These are phyloP conservation scores for Cercophora scortea DNA, from an alignment of 495 filamentous ascomycete genomes.

Conservation along the genomic window DNA sequence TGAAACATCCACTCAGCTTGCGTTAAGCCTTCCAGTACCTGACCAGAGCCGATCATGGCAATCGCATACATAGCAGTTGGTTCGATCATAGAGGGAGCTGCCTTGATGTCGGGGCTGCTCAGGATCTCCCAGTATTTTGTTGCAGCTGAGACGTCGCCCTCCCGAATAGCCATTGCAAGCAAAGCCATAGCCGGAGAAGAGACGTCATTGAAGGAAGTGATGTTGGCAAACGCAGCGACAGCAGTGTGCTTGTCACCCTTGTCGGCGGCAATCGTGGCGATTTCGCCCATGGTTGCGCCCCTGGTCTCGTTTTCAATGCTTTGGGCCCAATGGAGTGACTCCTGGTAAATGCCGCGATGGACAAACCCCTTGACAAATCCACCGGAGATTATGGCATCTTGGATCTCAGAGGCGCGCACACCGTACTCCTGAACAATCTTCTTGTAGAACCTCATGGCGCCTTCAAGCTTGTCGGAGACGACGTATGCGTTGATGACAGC, in stretches of 20 bases:
- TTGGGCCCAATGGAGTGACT: conserved; percentile 61
- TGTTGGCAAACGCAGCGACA: conserved; percentile 53
- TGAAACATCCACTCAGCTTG: conserved; percentile 77
- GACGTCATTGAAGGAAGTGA: conserved; percentile 44
- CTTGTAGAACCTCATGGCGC: conserved; percentile 73
- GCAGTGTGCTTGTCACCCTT: conserved; percentile 63
- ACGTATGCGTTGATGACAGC: conserved; percentile 82
- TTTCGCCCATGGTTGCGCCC: conserved; percentile 29
- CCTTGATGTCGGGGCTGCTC: conserved; percentile 46
- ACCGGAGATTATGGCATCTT: conserved; percentile 59
- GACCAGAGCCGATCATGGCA: conserved; percentile 70
- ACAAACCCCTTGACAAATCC: conserved; percentile 70
- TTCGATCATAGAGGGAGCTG: conserved; percentile 66
- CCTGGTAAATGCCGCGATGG: conserved; percentile 51
- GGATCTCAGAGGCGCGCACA: conserved; percentile 46
- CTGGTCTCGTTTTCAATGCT: conserved; percentile 31
- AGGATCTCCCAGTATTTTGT: conserved; percentile 69
- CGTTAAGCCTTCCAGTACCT: conserved; percentile 65
- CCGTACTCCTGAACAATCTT: conserved; percentile 61
- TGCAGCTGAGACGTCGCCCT: conserved; percentile 67
- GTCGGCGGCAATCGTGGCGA: conserved; percentile 64
- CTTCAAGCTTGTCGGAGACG: conserved; percentile 65
- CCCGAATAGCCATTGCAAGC: conserved; percentile 75
- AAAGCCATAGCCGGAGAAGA: conserved; percentile 69
- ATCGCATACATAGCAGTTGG: conserved; percentile 80